Evolutionary conservation across 805 yeast species (phyloP).

Genomic region (Saccharomycopsis guyanensis): DNA sequence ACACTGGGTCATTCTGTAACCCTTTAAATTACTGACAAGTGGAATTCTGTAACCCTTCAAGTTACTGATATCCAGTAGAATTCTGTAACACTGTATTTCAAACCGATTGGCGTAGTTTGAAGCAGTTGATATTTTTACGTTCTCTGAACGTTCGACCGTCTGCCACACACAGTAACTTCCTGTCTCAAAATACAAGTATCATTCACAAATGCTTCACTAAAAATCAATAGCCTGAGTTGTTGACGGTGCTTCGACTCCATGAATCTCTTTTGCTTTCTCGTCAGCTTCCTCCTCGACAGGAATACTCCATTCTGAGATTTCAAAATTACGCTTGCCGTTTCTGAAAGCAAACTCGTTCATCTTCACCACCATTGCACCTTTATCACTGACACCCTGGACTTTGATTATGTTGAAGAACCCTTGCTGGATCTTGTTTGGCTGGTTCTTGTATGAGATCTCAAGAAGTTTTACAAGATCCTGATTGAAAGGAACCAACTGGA

Average conservation of each 20-base stretch:
- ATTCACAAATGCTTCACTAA: too few relatives aligned
- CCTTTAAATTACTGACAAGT: too few relatives aligned
- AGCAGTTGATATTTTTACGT: too few relatives aligned
- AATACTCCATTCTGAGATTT: slow-evolving; percentile 92
- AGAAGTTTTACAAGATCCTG: slow-evolving; percentile 60
- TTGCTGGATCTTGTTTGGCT: slow-evolving; percentile 72
- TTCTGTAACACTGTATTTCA: too few relatives aligned
- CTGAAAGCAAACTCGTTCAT: slow-evolving; percentile 78
- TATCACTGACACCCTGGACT: slow-evolving; percentile 61
- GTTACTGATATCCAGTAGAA: too few relatives aligned
- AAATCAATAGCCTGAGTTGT: slow-evolving; percentile 15
- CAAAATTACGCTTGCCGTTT: slow-evolving; percentile 76
- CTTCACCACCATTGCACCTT: slow-evolving; percentile 73
- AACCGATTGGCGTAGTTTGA: too few relatives aligned
- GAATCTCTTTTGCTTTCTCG: slow-evolving; percentile 2
- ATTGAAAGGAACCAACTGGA: slow-evolving; percentile 75
- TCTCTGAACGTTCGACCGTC: too few relatives aligned
- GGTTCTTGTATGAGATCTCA: slow-evolving; percentile 62
- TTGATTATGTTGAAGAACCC: slow-evolving; percentile 76
- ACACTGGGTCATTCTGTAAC: too few relatives aligned
- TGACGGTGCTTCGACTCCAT: neutral
- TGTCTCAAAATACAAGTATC: too few relatives aligned
- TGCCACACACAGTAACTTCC: too few relatives aligned
- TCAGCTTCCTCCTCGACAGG: slow-evolving; percentile 72
- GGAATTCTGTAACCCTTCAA: too few relatives aligned